Evolutionary conservation across 2,329 filamentous ascomycete species (phyloP).

Genomic region (Pseudogymnoascus sp.): DNA sequence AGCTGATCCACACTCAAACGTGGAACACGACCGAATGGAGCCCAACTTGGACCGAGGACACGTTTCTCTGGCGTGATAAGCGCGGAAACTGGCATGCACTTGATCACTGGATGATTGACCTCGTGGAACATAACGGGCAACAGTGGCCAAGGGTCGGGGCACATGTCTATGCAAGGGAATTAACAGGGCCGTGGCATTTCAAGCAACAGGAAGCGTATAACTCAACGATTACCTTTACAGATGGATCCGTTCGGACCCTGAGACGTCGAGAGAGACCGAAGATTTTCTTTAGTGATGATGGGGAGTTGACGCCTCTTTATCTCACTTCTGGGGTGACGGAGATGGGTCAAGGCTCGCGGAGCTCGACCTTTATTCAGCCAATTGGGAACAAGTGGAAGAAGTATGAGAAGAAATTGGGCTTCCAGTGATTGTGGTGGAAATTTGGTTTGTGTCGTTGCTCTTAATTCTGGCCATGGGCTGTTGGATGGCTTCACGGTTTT

Average conservation of each 20-base stretch:
- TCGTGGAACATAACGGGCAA: conserved; percentile 29
- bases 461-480: neutral
- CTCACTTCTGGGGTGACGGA: conserved; percentile 43
- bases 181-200: conserved; percentile 31
- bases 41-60: conserved; percentile 28
- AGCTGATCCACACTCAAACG: conserved; percentile 6
- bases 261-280: conserved; percentile 44
- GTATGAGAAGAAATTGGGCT: neutral
- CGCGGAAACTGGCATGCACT: conserved; percentile 33
- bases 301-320: conserved; percentile 41
- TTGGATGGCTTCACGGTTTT: neutral
- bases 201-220: conserved; percentile 30
- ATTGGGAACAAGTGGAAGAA: conserved; percentile 25
- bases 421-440: neutral
- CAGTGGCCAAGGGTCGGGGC: conserved; percentile 31
- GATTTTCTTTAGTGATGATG: conserved; percentile 43
- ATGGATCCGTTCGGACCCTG: conserved; percentile 36
- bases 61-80: conserved; percentile 34
- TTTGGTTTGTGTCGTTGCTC: neutral
- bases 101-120: conserved; percentile 25
- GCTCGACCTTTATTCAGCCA: conserved; percentile 39
- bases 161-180: conserved; percentile 30
- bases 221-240: conserved; percentile 30
- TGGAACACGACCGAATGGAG: conserved; percentile 17
- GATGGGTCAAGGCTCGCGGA: conserved; percentile 26